phyloP scores from a whole-genome alignment of 2,329 filamentous ascomycete genomes.

The Hypoxylon sp. region DNA sequence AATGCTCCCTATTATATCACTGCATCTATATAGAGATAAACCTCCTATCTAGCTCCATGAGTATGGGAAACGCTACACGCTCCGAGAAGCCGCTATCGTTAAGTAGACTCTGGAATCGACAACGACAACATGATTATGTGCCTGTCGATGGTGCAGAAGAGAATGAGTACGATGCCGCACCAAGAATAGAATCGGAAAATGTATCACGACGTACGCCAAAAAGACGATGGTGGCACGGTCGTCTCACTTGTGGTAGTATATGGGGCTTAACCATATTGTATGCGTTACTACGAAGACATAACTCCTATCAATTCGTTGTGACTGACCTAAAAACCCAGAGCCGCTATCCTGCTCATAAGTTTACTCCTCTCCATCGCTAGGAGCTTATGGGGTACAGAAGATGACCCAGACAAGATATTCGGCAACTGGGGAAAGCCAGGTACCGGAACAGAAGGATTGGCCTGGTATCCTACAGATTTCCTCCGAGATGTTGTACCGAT shows the following conservation, averaged over 20 bases:
- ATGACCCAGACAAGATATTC: conserved; percentile 50
- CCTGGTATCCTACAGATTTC: conserved; percentile 65
- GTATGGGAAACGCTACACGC: conserved; percentile 18
- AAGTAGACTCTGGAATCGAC: conserved; percentile 34
- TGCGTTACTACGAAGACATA: conserved; percentile 37
- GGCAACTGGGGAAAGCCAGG: conserved; percentile 48
- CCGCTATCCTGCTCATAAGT: conserved; percentile 52
- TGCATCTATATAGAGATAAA: not conserved
- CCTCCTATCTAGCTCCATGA: not conserved
- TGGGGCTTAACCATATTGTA: conserved; percentile 55
- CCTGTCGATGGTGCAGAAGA: conserved; percentile 33
- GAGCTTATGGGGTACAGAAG: conserved; percentile 51
- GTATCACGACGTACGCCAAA: conserved; percentile 15
- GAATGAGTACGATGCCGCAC: conserved; percentile 15
- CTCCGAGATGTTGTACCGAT: conserved; percentile 68
- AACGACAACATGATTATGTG: conserved; percentile 28
- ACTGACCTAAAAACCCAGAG: conserved; percentile 47
- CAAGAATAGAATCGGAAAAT: conserved; percentile 22
- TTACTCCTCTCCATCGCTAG: conserved; percentile 51
- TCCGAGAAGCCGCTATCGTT: conserved; percentile 24
- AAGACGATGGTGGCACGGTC: conserved; percentile 41
- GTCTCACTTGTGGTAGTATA: conserved; percentile 54
- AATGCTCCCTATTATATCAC: not conserved
- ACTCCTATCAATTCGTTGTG: not conserved
- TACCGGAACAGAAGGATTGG: conserved; percentile 55